Conservation (phyloP, 2,329 filamentous ascomycete species). For the Oidium heveae region DNA sequence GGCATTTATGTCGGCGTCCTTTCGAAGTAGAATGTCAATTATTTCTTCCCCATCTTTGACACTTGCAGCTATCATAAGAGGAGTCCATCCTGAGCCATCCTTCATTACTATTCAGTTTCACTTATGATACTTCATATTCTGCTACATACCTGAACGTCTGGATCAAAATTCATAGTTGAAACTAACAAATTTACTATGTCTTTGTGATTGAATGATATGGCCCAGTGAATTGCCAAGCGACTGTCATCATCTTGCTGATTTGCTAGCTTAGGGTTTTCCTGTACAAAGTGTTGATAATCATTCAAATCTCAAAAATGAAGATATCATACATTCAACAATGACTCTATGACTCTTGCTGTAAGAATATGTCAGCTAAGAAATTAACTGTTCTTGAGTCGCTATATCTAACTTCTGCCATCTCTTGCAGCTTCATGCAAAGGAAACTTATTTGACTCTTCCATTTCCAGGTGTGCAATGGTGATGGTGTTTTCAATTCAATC, state of each 20-base stretch:
- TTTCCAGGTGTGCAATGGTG: background rate
- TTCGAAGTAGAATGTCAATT: constrained; percentile 39
- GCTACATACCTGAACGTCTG: constrained; percentile 43
- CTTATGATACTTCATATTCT: background rate
- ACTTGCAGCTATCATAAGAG: constrained; percentile 60
- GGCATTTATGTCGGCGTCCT: constrained; percentile 45
- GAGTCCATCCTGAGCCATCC: constrained; percentile 62
- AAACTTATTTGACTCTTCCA: background rate
- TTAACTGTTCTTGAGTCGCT: constrained; percentile 7
- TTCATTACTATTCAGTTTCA: constrained; percentile 11
- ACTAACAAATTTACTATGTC: constrained; percentile 51
- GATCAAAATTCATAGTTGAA: constrained; percentile 49
- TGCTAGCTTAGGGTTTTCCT: constrained; percentile 62
- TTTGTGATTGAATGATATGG: constrained; percentile 55
- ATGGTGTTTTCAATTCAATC: no score
- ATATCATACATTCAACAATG: constrained; percentile 36
- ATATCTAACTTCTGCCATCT: constrained; percentile 48
- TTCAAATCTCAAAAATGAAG: background rate
- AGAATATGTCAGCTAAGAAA: constrained; percentile 2
- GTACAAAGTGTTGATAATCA: constrained; percentile 2
- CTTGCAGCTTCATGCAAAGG: constrained; percentile 49
- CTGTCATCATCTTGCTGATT: constrained; percentile 57
- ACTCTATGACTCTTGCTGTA: constrained; percentile 45
- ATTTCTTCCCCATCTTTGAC: constrained; percentile 46
- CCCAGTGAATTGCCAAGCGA: constrained; percentile 84